Base-by-base conservation (phyloP, 768 basidiomycete species). In the Mycena sanguinolenta region DNA sequence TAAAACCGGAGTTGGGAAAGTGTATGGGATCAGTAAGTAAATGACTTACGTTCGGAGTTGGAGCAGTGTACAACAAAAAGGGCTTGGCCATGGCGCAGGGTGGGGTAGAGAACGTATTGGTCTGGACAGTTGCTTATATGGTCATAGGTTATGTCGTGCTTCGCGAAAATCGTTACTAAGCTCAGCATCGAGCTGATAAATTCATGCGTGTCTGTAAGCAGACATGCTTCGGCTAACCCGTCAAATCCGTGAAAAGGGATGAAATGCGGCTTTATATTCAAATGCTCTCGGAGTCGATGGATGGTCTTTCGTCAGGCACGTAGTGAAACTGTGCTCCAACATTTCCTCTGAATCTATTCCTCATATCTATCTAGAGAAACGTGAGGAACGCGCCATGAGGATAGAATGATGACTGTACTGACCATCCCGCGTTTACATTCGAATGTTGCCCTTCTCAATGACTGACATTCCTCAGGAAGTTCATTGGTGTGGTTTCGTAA, bases 371-470 rank as follows among this genome's bases (percentile, higher is more conserved):
- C 93, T 95, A 42, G 1, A 62, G 53, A 19, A 4, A n/a, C 25
- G 57, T 28, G 62, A 57, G 58, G 46, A 54, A 39, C 30, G 36
- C 60, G 34, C n/a, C 4, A 38, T 38, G 36, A 17, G 44, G 17
- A 17, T 36, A n/a, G 12, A 23, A 49, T 23, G 25, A 3, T 19
- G 27, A 68, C 16, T 28, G 21, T 27, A 84, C 90, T 67, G 67
- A 95, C 95, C 93, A 95, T 93, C 50, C 92, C 94, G 67, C 95
- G 87, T 80, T 97, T 97, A 83, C 96, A 97, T 73, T 97, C 94
- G 74, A 93, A 96, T 0, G 93, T 91, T 14, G 94, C 94, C 79
- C 89, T 90, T 60, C 96, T 86, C 63, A 97, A 82, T 30, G 89
- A 87, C 77, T 90, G 89, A 78, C 96, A 97, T 74, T 92, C 86